A percentile compares a stretch with the other conserved stretches of the same genome.
phyloP scores from a whole-genome alignment of 2,329 filamentous ascomycete genomes.

The Trichoderma pleuroti region DNA sequence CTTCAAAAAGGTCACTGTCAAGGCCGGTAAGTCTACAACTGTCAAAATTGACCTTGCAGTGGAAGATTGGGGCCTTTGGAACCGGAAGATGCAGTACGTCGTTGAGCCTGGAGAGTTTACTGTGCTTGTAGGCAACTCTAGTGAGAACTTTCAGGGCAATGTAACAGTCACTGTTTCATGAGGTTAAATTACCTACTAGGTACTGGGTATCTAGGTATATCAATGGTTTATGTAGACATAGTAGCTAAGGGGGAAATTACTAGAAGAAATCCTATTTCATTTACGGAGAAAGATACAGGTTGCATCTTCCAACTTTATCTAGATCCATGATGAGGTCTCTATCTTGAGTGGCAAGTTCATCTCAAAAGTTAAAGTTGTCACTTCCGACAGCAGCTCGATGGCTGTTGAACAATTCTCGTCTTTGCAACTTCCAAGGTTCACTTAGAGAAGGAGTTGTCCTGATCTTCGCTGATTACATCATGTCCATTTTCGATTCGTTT shows the following conservation, averaged over 20 bases:
- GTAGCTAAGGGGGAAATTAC: background rate
- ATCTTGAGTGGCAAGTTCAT: too few species aligned
- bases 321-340: too few species aligned
- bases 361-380: too few species aligned
- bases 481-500: too few species aligned
- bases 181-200: background rate
- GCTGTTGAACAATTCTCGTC: too few species aligned
- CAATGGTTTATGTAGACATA: background rate
- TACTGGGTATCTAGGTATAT: background rate
- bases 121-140: slow-evolving; percentile 2
- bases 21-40: background rate
- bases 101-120: slow-evolving; percentile 6
- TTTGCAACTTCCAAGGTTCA: too few species aligned
- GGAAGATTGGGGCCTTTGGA: background rate
- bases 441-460: too few species aligned
- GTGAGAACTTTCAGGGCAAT: background rate
- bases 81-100: slow-evolving; percentile 3
- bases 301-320: too few species aligned
- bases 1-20: slow-evolving; percentile 3
- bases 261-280: background rate
- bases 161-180: background rate
- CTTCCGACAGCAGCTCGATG: too few species aligned
- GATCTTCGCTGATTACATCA: too few species aligned
- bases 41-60: background rate
- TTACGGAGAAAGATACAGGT: background rate